A percentile compares a stretch with the other conserved stretches of the same genome.
phyloP scores from a whole-genome alignment of 164 flowering plant genomes.

The Brasenia schreberi region DNA sequence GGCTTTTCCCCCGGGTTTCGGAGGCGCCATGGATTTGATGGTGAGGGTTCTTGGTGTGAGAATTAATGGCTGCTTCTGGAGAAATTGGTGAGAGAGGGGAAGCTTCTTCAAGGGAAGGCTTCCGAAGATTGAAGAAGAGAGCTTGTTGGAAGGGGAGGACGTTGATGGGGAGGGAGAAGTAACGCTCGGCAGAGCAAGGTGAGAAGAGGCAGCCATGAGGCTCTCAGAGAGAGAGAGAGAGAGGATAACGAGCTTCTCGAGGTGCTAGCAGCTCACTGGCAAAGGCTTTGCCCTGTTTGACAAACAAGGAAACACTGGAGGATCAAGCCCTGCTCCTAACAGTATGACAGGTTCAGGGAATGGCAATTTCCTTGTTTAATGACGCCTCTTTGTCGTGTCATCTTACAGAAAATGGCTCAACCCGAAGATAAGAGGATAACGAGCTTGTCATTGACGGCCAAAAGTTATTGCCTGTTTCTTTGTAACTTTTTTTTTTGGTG shows the following conservation, averaged over 20 bases:
- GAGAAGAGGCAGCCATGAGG: neutral
- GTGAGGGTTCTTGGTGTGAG: conserved; percentile 30
- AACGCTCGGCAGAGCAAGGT: neutral
- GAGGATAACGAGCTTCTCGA: neutral
- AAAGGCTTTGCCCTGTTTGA: neutral
- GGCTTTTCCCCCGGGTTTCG: conserved; percentile 69
- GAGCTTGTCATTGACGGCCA: too few species aligned
- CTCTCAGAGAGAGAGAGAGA: neutral
- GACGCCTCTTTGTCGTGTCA: too few species aligned
- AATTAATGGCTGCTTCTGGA: conserved; percentile 6
- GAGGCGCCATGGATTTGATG: conserved; percentile 85
- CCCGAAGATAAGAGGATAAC: too few species aligned
- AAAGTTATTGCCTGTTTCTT: too few species aligned
- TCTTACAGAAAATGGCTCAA: too few species aligned
- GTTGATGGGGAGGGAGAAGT: conserved; percentile 1
- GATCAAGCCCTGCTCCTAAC: too few species aligned
- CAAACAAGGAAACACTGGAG: too few species aligned
- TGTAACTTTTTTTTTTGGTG: too few species aligned
- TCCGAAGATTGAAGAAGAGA: conserved; percentile 3
- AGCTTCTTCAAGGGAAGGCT: conserved; percentile 10
- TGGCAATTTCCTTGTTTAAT: too few species aligned
- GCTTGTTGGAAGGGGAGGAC: conserved; percentile 2
- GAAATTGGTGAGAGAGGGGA: conserved; percentile 9
- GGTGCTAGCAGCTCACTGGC: neutral
- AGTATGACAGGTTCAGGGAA: too few species aligned